Evolutionary conservation across 129 eudicot species (phyloP), one percentile per base, ranked within the genome.

Genomic region (Chrysanthemum seticuspe): DNA sequence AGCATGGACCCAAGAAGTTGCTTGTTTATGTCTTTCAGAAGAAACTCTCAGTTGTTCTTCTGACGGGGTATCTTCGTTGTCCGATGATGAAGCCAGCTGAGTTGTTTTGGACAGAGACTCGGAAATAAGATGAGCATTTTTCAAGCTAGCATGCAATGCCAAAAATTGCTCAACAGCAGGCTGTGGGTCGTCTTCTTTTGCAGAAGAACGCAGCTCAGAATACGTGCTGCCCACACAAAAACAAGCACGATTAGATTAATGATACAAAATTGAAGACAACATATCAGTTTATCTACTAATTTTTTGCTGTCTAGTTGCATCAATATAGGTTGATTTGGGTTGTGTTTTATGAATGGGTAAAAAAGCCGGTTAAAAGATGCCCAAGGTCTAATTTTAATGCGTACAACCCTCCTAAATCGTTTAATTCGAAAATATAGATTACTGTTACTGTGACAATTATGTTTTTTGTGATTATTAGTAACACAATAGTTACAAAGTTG

Each of bases 181-280:
- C 76, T 89, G 98, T 11, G 98, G 96, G 70, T 87, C 79, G 52
- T 92, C 96, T 85, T 92, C 98, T 76, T 83, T 89, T 45, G 98
- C 96, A 11, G 83, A 86, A 57, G 83, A 73, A 84, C 88, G 76
- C 80, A 92, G 64, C 82, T 92, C 98, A 2, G 94, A 87, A 73
- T 87, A 92, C 58, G 88, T 83, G 86, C 96, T 92, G 89, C 78
- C 76, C 69, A 76, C 48, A 63, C 12, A 68, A 68, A 67, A 67
- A 53, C 15, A 36, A n/a, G 14, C 72, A 10, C 3, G 0, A 59
- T 72, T 6, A 81, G 54, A 45, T 60, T 8, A 23, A 14, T n/a
- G 13, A 10, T 48, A 47, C 6, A 51, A 16, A 65, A 15, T 40
- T 13, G 7, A 36, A 44, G 49, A 40, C 54, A 2, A 0, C 10